phyloP scores from a whole-genome alignment of 2,329 filamentous ascomycete genomes.

The Macrophomina pseudophaseolina region DNA sequence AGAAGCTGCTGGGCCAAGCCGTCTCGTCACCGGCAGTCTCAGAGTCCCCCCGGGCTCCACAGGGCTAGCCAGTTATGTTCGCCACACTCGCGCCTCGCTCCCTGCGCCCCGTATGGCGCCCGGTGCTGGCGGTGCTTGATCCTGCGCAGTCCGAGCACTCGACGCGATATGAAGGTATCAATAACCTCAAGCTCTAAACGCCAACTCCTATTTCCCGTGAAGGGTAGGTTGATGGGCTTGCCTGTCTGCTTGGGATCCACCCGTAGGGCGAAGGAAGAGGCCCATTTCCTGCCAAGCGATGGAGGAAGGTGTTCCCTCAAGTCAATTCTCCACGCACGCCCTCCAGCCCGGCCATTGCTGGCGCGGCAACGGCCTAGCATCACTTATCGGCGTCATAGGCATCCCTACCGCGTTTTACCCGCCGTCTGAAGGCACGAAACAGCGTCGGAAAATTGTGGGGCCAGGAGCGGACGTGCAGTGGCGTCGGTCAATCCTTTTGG shows the following conservation, averaged over 20 bases:
- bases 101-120: constrained; percentile 17
- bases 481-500: constrained; percentile 5
- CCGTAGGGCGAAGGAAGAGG: constrained; percentile 9
- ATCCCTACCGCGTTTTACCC: constrained; percentile 9
- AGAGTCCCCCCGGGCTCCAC: constrained; percentile 16
- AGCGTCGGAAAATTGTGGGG: constrained; percentile 16
- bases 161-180: constrained; percentile 19
- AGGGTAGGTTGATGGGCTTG: constrained; percentile 15
- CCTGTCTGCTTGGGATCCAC: constrained; percentile 1
- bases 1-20: constrained; percentile 17
- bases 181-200: constrained; percentile 4
- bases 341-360: neutral
- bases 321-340: constrained; percentile 20
- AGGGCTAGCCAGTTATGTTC: constrained; percentile 12
- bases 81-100: constrained; percentile 19
- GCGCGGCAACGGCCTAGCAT: constrained; percentile 9
- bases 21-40: constrained; percentile 22
- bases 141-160: constrained; percentile 11
- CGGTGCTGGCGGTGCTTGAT: constrained; percentile 1
- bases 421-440: constrained; percentile 17
- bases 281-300: constrained; percentile 2
- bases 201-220: constrained; percentile 17
- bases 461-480: constrained; percentile 9
- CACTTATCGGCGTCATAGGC: constrained; percentile 12
- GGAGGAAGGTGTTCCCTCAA: neutral